phyloP scores from a whole-genome alignment of 73 alveolate species.

The Tetrahymena malaccensis region DNA sequence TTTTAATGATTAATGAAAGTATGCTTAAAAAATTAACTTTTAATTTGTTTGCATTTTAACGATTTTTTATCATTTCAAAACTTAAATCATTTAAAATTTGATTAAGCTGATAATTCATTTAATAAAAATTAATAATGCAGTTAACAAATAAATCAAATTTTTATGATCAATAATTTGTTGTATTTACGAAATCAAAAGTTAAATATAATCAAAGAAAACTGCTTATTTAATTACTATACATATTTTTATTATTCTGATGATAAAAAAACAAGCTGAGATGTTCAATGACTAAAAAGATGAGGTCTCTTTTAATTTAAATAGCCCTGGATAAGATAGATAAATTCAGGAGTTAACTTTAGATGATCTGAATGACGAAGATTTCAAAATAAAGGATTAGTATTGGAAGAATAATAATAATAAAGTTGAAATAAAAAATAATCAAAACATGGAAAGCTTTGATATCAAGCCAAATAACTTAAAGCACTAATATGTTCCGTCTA shows the following conservation, averaged over 20 bases:
- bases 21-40: not conserved
- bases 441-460: not conserved
- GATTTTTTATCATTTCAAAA: not conserved
- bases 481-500: not conserved
- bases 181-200: too few relatives aligned
- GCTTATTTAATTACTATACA: too few relatives aligned
- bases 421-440: not conserved
- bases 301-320: not conserved
- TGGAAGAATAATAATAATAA: not conserved
- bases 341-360: not conserved
- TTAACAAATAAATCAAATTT: too few relatives aligned
- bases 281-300: not conserved
- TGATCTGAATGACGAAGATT: not conserved
- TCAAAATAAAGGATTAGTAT: not conserved
- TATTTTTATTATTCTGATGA: not conserved
- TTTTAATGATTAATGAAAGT: too few relatives aligned
- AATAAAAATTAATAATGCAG: too few relatives aligned
- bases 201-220: not conserved
- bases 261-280: not conserved
- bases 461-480: not conserved
- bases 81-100: not conserved
- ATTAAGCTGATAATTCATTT: not conserved
- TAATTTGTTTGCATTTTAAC: not conserved
- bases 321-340: not conserved
- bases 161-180: too few relatives aligned